These are phyloP conservation scores for Fusarium camptoceras DNA, from an alignment of 2,329 filamentous ascomycete genomes.

Conservation along the genomic window DNA sequence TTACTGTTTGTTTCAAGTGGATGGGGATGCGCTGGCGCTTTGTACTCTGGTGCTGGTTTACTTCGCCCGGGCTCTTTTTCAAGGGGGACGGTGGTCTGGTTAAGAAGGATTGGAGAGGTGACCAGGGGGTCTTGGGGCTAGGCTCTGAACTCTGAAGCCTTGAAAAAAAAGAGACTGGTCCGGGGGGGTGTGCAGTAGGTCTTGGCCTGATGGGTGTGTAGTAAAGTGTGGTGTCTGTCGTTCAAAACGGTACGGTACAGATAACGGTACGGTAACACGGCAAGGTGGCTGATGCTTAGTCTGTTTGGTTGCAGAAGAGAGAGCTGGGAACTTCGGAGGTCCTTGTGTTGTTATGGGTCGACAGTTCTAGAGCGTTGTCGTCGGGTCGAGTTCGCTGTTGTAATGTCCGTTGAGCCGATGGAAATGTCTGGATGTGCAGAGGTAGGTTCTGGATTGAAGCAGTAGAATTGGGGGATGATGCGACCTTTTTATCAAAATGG, in stretches of 20 bases:
- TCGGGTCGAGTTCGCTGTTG: slow-evolving; percentile 1
- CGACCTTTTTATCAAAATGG: slow-evolving; percentile 28
- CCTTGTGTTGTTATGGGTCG: background rate
- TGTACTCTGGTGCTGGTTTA: slow-evolving; percentile 18
- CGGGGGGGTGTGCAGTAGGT: slow-evolving; percentile 19
- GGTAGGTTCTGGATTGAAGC: slow-evolving; percentile 12
- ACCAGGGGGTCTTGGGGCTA: slow-evolving; percentile 24
- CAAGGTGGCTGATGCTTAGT: slow-evolving; percentile 47
- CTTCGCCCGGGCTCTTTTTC: slow-evolving; percentile 20
- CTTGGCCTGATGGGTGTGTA: background rate
- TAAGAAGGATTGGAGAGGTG: slow-evolving; percentile 28
- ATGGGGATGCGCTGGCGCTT: slow-evolving; percentile 38
- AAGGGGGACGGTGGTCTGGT: slow-evolving; percentile 31
- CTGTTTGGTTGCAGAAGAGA: slow-evolving; percentile 34
- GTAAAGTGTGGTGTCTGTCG: background rate
- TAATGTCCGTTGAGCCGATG: background rate
- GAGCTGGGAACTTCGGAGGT: background rate
- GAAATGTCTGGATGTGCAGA: background rate
- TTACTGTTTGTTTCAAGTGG: slow-evolving; percentile 26
- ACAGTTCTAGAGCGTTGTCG: slow-evolving; percentile 19
- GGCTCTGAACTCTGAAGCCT: slow-evolving; percentile 38
- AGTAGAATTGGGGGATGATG: slow-evolving; percentile 5
- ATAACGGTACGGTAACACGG: slow-evolving; percentile 16
- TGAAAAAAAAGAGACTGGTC: slow-evolving; percentile 27
- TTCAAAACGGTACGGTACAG: slow-evolving; percentile 3